A percentile compares a stretch with the other conserved stretches of the same genome.
phyloP scores from a whole-genome alignment of 495 filamentous ascomycete genomes.

The Aspergillus conjunctus region DNA sequence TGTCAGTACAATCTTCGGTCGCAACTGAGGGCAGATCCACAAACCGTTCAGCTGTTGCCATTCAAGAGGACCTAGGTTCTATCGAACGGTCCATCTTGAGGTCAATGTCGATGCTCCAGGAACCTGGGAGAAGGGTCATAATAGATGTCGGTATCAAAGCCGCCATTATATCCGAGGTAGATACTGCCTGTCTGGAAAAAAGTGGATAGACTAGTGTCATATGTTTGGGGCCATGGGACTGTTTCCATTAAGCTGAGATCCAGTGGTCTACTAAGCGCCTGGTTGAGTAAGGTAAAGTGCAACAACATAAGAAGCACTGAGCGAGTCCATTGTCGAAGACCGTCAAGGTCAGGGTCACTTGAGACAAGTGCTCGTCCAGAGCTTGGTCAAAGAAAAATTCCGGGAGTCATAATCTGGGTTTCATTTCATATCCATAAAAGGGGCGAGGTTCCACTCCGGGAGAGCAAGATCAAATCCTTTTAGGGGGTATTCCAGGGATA shows the following conservation, averaged over 20 bases:
- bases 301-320: conserved; percentile 22
- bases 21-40: background rate
- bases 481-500: conserved; percentile 26
- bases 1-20: conserved; percentile 16
- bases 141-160: background rate
- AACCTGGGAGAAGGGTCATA: background rate
- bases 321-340: conserved; percentile 8
- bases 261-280: conserved; percentile 7
- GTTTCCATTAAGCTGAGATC: conserved; percentile 18
- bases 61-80: background rate
- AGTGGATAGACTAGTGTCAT: too few species aligned
- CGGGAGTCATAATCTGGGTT: conserved; percentile 7
- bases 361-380: conserved; percentile 4
- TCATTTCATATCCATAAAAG: conserved; percentile 8
- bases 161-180: background rate
- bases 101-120: conserved; percentile 7
- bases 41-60: conserved; percentile 8
- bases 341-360: conserved; percentile 3
- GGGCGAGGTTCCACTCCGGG: conserved; percentile 10
- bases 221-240: conserved; percentile 1
- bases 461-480: conserved; percentile 11
- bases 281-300: conserved; percentile 11
- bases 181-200: too few species aligned
- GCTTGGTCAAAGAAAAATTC: conserved; percentile 4
- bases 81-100: conserved; percentile 13